phyloP scores from a whole-genome alignment of 2,329 filamentous ascomycete species.

The Clarireedia sp. region DNA sequence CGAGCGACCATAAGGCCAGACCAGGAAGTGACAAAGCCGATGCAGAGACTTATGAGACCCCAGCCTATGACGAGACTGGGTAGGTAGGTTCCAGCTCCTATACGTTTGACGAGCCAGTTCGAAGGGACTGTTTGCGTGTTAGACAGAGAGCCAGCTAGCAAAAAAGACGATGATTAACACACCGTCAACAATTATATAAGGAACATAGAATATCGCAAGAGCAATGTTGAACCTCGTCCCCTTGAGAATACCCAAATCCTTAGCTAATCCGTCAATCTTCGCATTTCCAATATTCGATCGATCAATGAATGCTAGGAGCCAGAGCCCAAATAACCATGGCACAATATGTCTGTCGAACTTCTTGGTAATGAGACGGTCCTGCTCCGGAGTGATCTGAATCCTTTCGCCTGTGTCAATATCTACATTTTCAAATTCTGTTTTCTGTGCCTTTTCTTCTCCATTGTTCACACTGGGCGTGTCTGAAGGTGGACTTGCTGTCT shows the following conservation, averaged over 20 bases:
- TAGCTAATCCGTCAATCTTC: conserved; percentile 53
- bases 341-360: conserved; percentile 6
- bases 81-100: conserved; percentile 32
- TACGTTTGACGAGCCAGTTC: conserved; percentile 15
- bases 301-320: conserved; percentile 7
- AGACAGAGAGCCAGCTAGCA: neutral
- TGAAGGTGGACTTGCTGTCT: neutral
- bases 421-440: neutral
- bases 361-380: conserved; percentile 2
- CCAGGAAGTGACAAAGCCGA: conserved; percentile 37
- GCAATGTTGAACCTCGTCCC: conserved; percentile 50
- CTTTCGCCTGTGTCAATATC: neutral
- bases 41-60: conserved; percentile 38
- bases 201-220: conserved; percentile 52
- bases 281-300: conserved; percentile 38
- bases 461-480: neutral
- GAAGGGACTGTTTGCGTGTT: conserved; percentile 46
- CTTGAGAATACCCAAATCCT: conserved; percentile 41
- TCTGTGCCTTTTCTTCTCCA: neutral
- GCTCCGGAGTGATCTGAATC: neutral
- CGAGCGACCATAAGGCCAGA: conserved; percentile 38
- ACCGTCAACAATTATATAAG: conserved; percentile 51
- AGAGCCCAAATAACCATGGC: conserved; percentile 6
- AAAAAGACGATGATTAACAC: neutral
- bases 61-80: conserved; percentile 36